These are phyloP conservation scores for Trichocladium antarcticum DNA, from an alignment of 495 filamentous ascomycete species.

Conservation along the genomic window DNA sequence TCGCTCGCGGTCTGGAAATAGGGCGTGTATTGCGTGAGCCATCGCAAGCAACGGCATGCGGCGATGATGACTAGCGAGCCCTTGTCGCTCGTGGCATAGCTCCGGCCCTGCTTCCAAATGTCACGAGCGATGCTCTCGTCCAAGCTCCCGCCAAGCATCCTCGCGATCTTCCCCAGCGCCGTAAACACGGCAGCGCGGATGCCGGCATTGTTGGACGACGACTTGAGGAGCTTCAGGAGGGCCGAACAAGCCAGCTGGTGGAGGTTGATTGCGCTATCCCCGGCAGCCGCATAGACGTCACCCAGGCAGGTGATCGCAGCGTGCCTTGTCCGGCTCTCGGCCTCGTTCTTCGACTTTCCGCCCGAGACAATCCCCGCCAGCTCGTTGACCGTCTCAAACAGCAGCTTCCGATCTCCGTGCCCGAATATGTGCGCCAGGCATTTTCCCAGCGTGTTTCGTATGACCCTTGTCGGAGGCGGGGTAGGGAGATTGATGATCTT, in stretches of 20 bases:
- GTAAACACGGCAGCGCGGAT: conserved; percentile 73
- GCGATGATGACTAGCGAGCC: conserved; percentile 67
- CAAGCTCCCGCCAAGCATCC: conserved; percentile 59
- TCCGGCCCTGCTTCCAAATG: conserved; percentile 84
- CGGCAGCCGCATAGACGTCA: conserved; percentile 76
- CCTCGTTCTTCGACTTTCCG: conserved; percentile 71
- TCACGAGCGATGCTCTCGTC: conserved; percentile 82
- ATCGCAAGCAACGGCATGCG: conserved; percentile 70
- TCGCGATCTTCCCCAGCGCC: conserved; percentile 62
- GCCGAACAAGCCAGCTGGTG: conserved; percentile 61
- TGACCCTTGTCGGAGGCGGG: conserved; percentile 75
- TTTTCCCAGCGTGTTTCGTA: conserved; percentile 76
- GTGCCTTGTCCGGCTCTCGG: conserved; percentile 53
- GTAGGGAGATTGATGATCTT: conserved; percentile 79
- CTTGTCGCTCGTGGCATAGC: conserved; percentile 67
- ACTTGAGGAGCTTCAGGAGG: conserved; percentile 69
- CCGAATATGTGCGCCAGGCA: conserved; percentile 74
- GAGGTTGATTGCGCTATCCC: conserved; percentile 84
- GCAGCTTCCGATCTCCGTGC: conserved; percentile 79
- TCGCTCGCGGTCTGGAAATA: conserved; percentile 88
- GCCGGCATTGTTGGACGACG: conserved; percentile 67
- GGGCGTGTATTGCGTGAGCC: conserved; percentile 54
- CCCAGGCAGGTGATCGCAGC: conserved; percentile 83
- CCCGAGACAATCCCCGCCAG: conserved; percentile 62
- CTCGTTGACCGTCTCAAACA: conserved; percentile 92